These are phyloP conservation scores for Naganishia antarctica DNA, from an alignment of 768 basidiomycete species.

Conservation along the genomic window DNA sequence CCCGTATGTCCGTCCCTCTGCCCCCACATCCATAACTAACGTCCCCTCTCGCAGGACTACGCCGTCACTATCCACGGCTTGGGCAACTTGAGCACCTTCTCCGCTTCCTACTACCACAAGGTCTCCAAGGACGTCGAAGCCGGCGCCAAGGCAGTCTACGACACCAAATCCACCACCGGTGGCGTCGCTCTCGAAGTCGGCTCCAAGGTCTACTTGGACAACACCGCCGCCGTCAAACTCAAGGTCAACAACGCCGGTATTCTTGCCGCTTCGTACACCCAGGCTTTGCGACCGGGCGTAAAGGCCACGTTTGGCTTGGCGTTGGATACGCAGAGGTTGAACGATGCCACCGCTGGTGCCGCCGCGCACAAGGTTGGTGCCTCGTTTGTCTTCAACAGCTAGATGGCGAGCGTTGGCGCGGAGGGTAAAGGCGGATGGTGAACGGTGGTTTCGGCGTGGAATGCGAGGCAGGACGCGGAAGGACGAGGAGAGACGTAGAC, in stretches of 20 bases:
- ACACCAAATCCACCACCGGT: conserved; percentile 79
- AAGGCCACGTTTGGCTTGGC: conserved; percentile 90
- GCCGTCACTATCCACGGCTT: conserved; percentile 89
- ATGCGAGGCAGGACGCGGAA: background rate
- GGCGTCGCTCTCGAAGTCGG: conserved; percentile 91
- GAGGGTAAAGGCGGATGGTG: too few relatives aligned
- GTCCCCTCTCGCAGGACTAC: conserved; percentile 51
- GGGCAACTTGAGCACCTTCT: conserved; percentile 87
- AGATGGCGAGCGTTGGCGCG: conserved; percentile 15
- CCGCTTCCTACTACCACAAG: conserved; percentile 92
- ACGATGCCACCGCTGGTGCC: conserved; percentile 57
- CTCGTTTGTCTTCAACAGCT: conserved; percentile 52
- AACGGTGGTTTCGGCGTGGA: background rate
- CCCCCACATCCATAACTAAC: background rate
- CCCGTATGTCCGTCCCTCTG: conserved; percentile 59
- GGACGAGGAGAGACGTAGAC: background rate
- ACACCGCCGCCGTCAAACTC: conserved; percentile 88
- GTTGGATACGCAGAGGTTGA: conserved; percentile 86
- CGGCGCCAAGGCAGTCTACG: conserved; percentile 70
- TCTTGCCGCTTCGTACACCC: conserved; percentile 77
- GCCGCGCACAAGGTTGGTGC: conserved; percentile 52
- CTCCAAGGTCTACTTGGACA: conserved; percentile 84
- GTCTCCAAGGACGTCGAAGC: conserved; percentile 49
- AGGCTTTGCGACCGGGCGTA: conserved; percentile 83
- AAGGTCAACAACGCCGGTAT: conserved; percentile 98